Conservation (phyloP, 352 stramenopile genomes). For the Globisporangium cederbergense region DNA sequence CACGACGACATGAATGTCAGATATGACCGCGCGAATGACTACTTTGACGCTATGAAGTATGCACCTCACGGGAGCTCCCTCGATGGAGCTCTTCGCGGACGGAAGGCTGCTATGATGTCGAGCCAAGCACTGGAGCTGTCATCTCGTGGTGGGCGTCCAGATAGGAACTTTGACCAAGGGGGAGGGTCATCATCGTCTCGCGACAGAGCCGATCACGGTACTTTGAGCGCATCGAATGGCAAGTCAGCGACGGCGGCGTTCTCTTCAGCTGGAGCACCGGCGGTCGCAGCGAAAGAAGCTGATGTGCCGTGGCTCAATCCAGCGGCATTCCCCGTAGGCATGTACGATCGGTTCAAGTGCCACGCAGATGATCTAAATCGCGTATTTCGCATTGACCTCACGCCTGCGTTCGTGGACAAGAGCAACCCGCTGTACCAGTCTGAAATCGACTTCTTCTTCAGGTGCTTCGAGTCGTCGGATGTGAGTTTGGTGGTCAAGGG, state of each 20-base stretch:
- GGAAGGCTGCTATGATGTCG: neutral
- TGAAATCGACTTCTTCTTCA: slow-evolving; percentile 67
- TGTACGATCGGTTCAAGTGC: slow-evolving; percentile 55
- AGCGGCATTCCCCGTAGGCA: slow-evolving; percentile 40
- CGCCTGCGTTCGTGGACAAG: slow-evolving; percentile 49
- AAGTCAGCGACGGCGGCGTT: neutral
- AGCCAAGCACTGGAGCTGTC: neutral
- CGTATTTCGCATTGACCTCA: slow-evolving; percentile 65
- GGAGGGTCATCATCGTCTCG: neutral
- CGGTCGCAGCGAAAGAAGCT: slow-evolving; percentile 14
- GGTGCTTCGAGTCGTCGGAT: slow-evolving; percentile 74
- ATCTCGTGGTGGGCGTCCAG: neutral
- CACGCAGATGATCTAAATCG: slow-evolving; percentile 53
- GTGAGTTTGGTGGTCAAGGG: slow-evolving; percentile 77
- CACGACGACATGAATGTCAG: slow-evolving; percentile 4
- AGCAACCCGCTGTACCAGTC: slow-evolving; percentile 44
- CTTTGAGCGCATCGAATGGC: neutral
- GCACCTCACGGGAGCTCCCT: neutral
- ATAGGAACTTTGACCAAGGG: slow-evolving; percentile 1
- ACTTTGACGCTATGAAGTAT: slow-evolving; percentile 1
- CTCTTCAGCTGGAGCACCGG: neutral
- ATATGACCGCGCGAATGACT: slow-evolving; percentile 7
- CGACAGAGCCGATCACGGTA: neutral
- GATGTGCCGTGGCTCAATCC: slow-evolving; percentile 58
- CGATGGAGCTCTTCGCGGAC: slow-evolving; percentile 2